Conservation (phyloP, 208 protist species). For the Phytomonas sp. region DNA sequence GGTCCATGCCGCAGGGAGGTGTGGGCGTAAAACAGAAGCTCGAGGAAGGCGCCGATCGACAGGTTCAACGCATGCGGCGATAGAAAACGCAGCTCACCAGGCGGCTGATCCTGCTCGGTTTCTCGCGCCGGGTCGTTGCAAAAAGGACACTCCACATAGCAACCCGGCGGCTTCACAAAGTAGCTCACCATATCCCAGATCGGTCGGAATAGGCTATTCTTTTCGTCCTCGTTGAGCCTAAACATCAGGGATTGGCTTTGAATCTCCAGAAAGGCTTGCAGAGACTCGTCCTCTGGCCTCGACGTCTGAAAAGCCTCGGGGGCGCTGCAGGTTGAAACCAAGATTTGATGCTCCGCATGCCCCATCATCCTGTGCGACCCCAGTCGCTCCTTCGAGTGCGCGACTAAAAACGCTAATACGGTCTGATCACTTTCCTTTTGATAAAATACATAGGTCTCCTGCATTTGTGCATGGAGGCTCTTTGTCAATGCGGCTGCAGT, state of each 20-base stretch:
- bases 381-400: background rate
- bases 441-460: conserved; percentile 7
- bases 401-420: background rate
- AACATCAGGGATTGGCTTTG: background rate
- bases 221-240: background rate
- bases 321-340: background rate
- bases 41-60: conserved; percentile 52
- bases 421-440: background rate
- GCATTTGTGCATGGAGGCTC: background rate
- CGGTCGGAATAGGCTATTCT: background rate
- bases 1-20: background rate
- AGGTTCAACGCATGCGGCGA: conserved; percentile 43
- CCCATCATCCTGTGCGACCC: background rate
- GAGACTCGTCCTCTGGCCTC: background rate
- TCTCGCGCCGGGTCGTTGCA: background rate
- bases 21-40: conserved; percentile 23
- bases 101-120: background rate
- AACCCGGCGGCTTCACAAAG: background rate
- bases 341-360: background rate
- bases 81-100: conserved; percentile 7
- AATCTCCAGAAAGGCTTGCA: background rate
- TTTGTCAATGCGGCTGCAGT: background rate
- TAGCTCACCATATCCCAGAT: background rate
- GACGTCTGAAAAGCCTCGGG: background rate
- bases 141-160: background rate